Percentiles rank a stretch among this genome's conserved stretches.
These are phyloP conservation scores for Colletotrichum destructivum DNA, from an alignment of 2,329 filamentous ascomycete species.

Conservation along the genomic window DNA sequence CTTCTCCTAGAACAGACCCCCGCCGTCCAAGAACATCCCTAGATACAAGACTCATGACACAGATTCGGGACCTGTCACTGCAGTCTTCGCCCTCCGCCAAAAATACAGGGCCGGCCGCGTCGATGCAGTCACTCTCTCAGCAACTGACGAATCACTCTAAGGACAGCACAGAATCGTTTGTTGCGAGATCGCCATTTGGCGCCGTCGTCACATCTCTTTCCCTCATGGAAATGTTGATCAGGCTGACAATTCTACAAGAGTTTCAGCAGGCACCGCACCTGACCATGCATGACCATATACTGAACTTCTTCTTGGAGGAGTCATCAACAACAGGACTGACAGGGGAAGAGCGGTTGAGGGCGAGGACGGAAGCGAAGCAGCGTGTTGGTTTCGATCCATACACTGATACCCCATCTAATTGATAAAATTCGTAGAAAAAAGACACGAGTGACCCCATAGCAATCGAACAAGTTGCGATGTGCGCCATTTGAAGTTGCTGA, in stretches of 20 bases:
- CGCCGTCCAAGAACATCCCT: conserved; percentile 48
- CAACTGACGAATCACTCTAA: conserved; percentile 36
- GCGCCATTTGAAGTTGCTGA: neutral
- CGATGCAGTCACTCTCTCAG: conserved; percentile 6
- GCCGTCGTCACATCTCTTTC: conserved; percentile 74
- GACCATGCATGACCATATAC: conserved; percentile 89
- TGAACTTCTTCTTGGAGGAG: conserved; percentile 87
- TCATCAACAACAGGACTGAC: conserved; percentile 67
- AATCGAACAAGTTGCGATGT: neutral
- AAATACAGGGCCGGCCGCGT: conserved; percentile 19
- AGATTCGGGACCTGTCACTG: conserved; percentile 59
- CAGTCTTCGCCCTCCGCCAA: conserved; percentile 39
- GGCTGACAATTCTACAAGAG: conserved; percentile 89
- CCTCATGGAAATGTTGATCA: conserved; percentile 89
- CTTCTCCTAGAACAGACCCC: conserved; percentile 26
- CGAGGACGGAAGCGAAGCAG: conserved; percentile 62
- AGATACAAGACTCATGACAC: conserved; percentile 57
- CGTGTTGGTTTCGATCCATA: conserved; percentile 72
- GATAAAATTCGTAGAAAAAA: conserved; percentile 9
- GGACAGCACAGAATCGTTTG: conserved; percentile 49
- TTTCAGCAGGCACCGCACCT: conserved; percentile 92
- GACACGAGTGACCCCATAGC: neutral
- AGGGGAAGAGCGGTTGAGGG: conserved; percentile 61
- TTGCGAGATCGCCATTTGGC: conserved; percentile 64
- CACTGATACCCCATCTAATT: conserved; percentile 55